A percentile compares a stretch with the other conserved stretches of the same genome.
phyloP scores from a whole-genome alignment of 2,329 filamentous ascomycete genomes.

The Trichoderma aggressivum region DNA sequence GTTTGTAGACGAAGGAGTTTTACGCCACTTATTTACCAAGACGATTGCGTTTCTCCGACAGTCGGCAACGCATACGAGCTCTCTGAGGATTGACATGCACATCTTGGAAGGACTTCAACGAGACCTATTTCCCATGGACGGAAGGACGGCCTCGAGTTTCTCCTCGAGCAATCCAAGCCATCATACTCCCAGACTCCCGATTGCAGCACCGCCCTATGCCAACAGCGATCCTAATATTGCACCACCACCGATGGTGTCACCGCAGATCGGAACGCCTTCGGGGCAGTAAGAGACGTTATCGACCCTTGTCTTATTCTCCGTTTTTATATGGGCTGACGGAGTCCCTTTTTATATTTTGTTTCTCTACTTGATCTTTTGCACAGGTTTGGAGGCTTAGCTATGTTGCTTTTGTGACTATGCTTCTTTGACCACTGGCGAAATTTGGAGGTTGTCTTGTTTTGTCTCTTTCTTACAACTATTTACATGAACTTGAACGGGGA shows the following conservation, averaged over 20 bases:
- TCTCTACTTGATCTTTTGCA: not conserved
- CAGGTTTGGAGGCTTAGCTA: not conserved
- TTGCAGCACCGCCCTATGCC: conserved; percentile 19
- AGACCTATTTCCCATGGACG: conserved; percentile 40
- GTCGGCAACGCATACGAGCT: conserved; percentile 69
- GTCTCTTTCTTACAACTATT: conserved; percentile 7
- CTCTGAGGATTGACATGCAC: conserved; percentile 67
- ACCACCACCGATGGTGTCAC: not conserved
- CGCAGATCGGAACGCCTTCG: not conserved
- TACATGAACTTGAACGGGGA: conserved; percentile 4
- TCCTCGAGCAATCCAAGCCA: conserved; percentile 39
- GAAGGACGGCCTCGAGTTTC: conserved; percentile 39
- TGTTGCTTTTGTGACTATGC: not conserved
- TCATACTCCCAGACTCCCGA: conserved; percentile 23
- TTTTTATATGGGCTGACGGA: not conserved
- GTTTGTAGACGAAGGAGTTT: conserved; percentile 53
- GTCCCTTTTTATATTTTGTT: not conserved
- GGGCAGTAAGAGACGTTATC: not conserved
- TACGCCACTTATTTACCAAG: conserved; percentile 61
- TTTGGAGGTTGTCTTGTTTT: not conserved
- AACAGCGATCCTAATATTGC: conserved; percentile 1
- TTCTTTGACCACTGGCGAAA: not conserved
- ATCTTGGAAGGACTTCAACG: conserved; percentile 61
- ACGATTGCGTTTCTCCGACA: conserved; percentile 75
- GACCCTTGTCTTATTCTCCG: not conserved